Evolutionary conservation across 192 early-diverging fungal species (phyloP).

Genomic region (Coemansia sp.): DNA sequence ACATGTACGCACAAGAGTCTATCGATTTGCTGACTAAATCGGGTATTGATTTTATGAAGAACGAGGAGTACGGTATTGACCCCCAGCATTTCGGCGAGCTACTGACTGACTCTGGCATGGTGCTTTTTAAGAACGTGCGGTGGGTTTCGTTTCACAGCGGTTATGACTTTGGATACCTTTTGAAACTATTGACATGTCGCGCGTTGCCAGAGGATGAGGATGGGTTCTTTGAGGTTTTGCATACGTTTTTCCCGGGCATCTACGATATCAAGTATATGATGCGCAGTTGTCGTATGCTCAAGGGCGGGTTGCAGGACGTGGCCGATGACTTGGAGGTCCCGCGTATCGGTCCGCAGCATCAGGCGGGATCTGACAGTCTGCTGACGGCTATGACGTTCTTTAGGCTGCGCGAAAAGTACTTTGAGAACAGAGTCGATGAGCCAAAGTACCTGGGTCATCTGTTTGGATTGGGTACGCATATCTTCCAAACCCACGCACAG

Average conservation of each 20-base stretch:
- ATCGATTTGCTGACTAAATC: constrained; percentile 96
- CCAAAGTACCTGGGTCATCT: constrained; percentile 73
- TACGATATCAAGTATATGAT: constrained; percentile 99
- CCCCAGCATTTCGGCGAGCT: constrained; percentile 96
- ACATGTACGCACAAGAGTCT: constrained; percentile 99
- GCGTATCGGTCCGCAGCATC: constrained; percentile 96
- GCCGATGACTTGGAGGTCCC: constrained; percentile 93
- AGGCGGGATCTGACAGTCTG: constrained; percentile 96
- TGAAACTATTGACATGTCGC: constrained; percentile 92
- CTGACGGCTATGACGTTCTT: constrained; percentile 98
- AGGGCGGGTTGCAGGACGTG: constrained; percentile 97
- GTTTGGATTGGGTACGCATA: constrained; percentile 47
- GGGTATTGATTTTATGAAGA: constrained; percentile 96
- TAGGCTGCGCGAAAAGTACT: constrained; percentile 94
- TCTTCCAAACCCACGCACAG: constrained; percentile 13
- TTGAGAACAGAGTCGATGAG: constrained; percentile 96
- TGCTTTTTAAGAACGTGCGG: constrained; percentile 89
- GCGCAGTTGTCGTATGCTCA: constrained; percentile 93
- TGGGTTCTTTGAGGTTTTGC: constrained; percentile 91
- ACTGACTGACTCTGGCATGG: constrained; percentile 94
- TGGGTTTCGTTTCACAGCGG: constrained; percentile 99
- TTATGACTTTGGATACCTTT: constrained; percentile 98
- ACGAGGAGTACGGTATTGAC: constrained; percentile 96
- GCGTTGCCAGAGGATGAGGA: constrained; percentile 89
- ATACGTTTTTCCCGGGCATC: constrained; percentile 96